phyloP scores from a whole-genome alignment of 1,284 basidiomycete genomes.

The Moesziomyces aphidis region DNA sequence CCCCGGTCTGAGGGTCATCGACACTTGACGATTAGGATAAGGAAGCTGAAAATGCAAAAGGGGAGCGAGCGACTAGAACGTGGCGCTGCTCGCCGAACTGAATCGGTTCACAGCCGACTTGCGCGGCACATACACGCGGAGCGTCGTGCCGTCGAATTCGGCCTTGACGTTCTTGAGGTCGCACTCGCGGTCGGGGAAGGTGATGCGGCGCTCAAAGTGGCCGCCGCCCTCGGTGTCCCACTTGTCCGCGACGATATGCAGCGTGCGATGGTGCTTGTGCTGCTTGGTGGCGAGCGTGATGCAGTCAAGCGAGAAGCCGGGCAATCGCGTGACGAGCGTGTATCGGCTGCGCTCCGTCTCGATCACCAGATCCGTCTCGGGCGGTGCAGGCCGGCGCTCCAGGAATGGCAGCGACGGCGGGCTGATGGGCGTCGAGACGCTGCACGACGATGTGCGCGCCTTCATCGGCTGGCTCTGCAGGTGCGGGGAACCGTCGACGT shows the following conservation, averaged over 20 bases:
- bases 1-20: not conserved
- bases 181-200: conserved; percentile 56
- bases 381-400: conserved; percentile 53
- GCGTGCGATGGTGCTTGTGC: conserved; percentile 53
- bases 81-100: conserved; percentile 46
- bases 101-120: conserved; percentile 3
- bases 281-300: conserved; percentile 63
- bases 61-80: conserved; percentile 67
- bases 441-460: conserved; percentile 39
- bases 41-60: not conserved
- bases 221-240: conserved; percentile 54
- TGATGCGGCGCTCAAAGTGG: conserved; percentile 62
- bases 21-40: not conserved
- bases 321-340: conserved; percentile 46
- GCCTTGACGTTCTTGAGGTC: conserved; percentile 50
- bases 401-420: conserved; percentile 52
- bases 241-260: conserved; percentile 63
- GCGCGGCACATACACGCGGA: conserved; percentile 47
- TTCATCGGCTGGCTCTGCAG: conserved; percentile 23
- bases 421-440: conserved; percentile 41
- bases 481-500: not conserved
- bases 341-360: conserved; percentile 49
- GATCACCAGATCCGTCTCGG: conserved; percentile 52
- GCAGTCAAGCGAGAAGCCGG: conserved; percentile 59
- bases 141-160: conserved; percentile 52